These are phyloP conservation scores for Pyrus hybrid DNA, from an alignment of 331 rosid species.

Conservation along the genomic window DNA sequence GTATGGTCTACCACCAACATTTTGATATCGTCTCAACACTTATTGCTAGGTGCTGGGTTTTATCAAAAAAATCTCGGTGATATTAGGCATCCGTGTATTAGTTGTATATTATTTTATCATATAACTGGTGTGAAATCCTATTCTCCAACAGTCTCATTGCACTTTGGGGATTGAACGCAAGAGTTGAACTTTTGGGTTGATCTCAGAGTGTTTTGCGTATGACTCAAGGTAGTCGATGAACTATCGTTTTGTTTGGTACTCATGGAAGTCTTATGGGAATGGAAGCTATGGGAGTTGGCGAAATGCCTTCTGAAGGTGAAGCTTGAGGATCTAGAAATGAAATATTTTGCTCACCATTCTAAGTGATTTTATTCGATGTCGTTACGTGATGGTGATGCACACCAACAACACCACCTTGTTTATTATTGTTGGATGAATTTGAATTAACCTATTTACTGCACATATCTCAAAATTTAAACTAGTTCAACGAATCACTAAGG, in stretches of 20 bases:
- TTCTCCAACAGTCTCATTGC: conserved; percentile 78
- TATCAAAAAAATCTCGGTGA: no score
- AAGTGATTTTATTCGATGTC: no score
- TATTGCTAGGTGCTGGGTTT: no score
- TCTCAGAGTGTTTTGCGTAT: conserved; percentile 54
- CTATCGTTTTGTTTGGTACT: conserved; percentile 71
- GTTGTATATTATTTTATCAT: no score
- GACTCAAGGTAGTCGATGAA: conserved; percentile 73
- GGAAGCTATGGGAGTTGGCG: conserved; percentile 82
- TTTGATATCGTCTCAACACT: not conserved
- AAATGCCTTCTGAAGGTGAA: conserved; percentile 85
- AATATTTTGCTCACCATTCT: no score
- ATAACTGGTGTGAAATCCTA: not conserved
- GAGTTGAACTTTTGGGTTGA: conserved; percentile 77
- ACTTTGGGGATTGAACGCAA: conserved; percentile 71
- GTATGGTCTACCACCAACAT: conserved; percentile 64
- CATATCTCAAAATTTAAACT: no score
- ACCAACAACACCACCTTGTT: no score
- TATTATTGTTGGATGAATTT: no score
- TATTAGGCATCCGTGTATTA: no score
- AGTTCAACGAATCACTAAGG: no score
- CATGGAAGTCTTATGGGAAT: conserved; percentile 74
- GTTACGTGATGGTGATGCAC: no score
- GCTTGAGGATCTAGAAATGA: conserved; percentile 31
- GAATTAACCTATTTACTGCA: no score